Evolutionary conservation across 345 rosid species (phyloP).

Genomic region (Ceriops decandra): DNA sequence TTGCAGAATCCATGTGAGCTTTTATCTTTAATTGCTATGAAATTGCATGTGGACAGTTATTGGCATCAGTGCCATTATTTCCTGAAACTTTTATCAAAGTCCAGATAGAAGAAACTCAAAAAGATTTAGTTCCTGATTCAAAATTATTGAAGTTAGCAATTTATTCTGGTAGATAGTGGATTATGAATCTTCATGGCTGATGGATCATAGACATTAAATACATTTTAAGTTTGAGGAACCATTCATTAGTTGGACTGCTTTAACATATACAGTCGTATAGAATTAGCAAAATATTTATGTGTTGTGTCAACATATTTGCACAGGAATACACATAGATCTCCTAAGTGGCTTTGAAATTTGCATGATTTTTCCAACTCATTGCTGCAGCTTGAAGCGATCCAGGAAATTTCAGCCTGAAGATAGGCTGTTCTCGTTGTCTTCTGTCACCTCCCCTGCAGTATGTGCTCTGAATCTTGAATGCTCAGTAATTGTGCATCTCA

Average conservation of each 20-base stretch:
- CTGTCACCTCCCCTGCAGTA: slow-evolving; percentile 91
- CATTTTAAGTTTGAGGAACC: neutral
- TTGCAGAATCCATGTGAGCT: too few species aligned
- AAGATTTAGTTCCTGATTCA: too few species aligned
- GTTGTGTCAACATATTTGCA: neutral
- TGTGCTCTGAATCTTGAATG: slow-evolving; percentile 26
- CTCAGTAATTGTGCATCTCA: neutral
- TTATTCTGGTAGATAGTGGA: neutral
- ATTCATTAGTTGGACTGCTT: neutral
- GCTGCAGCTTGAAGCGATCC: slow-evolving; percentile 82
- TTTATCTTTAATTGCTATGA: too few species aligned
- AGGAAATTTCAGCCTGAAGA: slow-evolving; percentile 97
- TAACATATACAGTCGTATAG: neutral
- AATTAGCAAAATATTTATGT: too few species aligned
- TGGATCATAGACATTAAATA: neutral
- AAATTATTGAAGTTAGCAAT: neutral
- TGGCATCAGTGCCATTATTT: too few species aligned
- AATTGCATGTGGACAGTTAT: too few species aligned
- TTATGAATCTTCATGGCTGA: neutral
- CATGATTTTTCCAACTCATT: slow-evolving; percentile 5
- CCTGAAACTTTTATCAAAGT: too few species aligned
- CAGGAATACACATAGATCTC: neutral
- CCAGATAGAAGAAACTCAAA: too few species aligned
- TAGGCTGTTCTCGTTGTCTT: slow-evolving; percentile 87
- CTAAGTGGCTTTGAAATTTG: neutral